Conservation (phyloP, 2,329 filamentous ascomycete genomes). For the Trichothecium sympodiale region DNA sequence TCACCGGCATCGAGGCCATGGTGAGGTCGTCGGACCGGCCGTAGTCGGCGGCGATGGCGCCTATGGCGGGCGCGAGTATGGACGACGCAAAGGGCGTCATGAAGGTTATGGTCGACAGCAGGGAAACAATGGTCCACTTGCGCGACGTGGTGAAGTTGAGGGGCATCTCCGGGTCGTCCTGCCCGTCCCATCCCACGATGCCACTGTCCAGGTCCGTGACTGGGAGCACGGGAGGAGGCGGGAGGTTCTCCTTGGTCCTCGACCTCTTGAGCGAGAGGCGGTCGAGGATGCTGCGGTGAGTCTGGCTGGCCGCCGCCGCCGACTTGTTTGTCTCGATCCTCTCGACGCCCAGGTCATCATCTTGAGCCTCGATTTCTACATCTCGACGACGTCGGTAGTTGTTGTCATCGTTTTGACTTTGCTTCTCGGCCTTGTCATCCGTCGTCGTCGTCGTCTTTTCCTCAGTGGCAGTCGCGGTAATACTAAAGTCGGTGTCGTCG, state of each 20-base stretch:
- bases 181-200: slow-evolving; percentile 49
- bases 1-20: slow-evolving; percentile 41
- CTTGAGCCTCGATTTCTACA: slow-evolving; percentile 12
- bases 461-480: slow-evolving; percentile 8
- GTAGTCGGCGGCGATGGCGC: slow-evolving; percentile 26
- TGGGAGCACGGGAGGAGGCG: slow-evolving; percentile 22
- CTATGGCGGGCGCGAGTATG: slow-evolving; percentile 41
- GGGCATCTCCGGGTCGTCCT: slow-evolving; percentile 46
- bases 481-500: slow-evolving; percentile 7
- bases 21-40: slow-evolving; percentile 9
- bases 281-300: slow-evolving; percentile 12
- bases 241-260: slow-evolving; percentile 13
- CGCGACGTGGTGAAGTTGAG: slow-evolving; percentile 42
- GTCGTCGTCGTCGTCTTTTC: slow-evolving; percentile 3
- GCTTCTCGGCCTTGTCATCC: slow-evolving; percentile 2
- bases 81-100: slow-evolving; percentile 56
- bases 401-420: slow-evolving; percentile 6
- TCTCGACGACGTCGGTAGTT: slow-evolving; percentile 7
- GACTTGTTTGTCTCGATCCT: slow-evolving; percentile 9
- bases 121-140: slow-evolving; percentile 47
- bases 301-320: slow-evolving; percentile 10
- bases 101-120: slow-evolving; percentile 50
- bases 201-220: slow-evolving; percentile 37
- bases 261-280: slow-evolving; percentile 9
- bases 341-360: slow-evolving; percentile 9